These are phyloP conservation scores for Mucor racemosus DNA, from an alignment of 371 early-diverging fungal genomes.

Conservation along the genomic window DNA sequence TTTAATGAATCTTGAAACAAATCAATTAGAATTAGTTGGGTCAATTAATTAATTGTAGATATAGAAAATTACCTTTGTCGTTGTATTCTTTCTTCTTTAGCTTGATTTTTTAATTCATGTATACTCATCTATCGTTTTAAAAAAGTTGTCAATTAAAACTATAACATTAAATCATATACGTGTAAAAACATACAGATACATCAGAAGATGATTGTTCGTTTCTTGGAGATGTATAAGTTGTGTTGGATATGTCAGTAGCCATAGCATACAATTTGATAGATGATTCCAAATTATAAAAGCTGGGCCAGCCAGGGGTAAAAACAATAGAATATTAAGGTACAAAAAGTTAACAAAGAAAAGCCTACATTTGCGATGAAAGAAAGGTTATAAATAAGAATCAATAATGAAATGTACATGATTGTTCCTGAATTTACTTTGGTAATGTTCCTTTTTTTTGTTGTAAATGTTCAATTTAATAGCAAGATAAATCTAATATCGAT, in stretches of 20 bases:
- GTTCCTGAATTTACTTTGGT: too few species aligned
- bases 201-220: not conserved
- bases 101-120: constrained; percentile 31
- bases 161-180: not conserved
- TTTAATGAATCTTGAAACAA: constrained; percentile 24
- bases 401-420: too few species aligned
- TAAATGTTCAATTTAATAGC: too few species aligned
- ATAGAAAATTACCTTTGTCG: constrained; percentile 31
- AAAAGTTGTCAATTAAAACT: not conserved
- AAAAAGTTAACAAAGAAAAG: not conserved
- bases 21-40: not conserved
- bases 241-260: constrained; percentile 16
- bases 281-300: not conserved
- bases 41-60: not conserved
- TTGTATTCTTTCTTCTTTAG: constrained; percentile 31
- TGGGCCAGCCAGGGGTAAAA: constrained; percentile 26
- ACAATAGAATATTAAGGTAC: not conserved
- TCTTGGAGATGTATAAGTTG: not conserved
- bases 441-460: too few species aligned
- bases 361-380: not conserved
- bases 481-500: too few species aligned
- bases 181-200: not conserved
- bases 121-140: constrained; percentile 21
- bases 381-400: too few species aligned
- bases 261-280: constrained; percentile 19